Evolutionary conservation across 2,329 filamentous ascomycete genomes (phyloP).

Genomic region (Pyricularia sp.): DNA sequence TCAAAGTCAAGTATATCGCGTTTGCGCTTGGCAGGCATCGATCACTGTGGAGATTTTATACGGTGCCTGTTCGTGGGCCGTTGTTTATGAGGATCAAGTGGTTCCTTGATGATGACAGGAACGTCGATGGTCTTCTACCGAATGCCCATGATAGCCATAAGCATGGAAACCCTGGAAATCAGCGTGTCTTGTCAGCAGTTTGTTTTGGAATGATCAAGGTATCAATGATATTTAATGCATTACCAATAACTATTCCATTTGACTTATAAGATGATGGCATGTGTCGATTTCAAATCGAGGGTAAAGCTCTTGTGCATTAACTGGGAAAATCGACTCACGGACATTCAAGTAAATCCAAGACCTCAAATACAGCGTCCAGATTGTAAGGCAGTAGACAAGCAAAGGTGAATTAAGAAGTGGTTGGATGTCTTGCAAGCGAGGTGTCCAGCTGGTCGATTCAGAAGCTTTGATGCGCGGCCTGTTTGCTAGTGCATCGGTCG

Average conservation of each 20-base stretch:
- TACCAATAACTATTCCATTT: background rate
- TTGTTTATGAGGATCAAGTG: background rate
- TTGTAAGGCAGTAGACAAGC: background rate
- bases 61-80: background rate
- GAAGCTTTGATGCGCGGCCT: background rate
- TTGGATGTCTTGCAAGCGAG: background rate
- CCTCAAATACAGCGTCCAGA: background rate
- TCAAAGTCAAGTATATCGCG: slow-evolving; percentile 45
- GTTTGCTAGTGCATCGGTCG: background rate
- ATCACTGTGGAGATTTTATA: background rate
- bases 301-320: background rate
- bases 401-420: background rate
- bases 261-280: background rate
- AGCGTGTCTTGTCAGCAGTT: background rate
- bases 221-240: background rate
- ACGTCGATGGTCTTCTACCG: background rate
- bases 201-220: background rate
- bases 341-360: background rate
- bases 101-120: background rate
- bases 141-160: background rate
- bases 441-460: background rate
- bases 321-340: background rate
- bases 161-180: background rate
- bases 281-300: background rate
- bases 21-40: slow-evolving; percentile 43